Conservation (phyloP, 192 early-diverging fungal genomes). For the Coemansia sp. region DNA sequence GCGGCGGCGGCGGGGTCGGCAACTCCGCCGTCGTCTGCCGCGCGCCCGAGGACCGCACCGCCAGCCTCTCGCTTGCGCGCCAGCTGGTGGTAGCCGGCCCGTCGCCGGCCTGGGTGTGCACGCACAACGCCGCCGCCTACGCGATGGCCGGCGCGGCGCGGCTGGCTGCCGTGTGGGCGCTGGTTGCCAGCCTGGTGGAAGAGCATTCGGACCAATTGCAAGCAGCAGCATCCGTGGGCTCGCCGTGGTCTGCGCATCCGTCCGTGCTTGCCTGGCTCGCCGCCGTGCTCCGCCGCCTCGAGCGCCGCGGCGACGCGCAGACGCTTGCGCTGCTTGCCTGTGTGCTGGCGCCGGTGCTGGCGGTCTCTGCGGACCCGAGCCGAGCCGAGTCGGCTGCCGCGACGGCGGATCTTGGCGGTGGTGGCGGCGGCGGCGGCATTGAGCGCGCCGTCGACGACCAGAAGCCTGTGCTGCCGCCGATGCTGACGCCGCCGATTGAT, state of each 20-base stretch:
- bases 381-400: not conserved
- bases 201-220: too few relatives aligned
- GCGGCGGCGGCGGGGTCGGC: slow-evolving; percentile 27
- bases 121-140: slow-evolving; percentile 35
- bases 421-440: slow-evolving; percentile 1
- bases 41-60: slow-evolving; percentile 25
- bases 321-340: slow-evolving; percentile 51
- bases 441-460: not conserved
- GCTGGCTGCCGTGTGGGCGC: slow-evolving; percentile 41
- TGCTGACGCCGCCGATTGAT: slow-evolving; percentile 26
- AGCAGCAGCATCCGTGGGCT: not conserved
- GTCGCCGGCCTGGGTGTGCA: slow-evolving; percentile 25
- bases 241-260: slow-evolving; percentile 22
- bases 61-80: slow-evolving; percentile 28
- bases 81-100: slow-evolving; percentile 37
- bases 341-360: slow-evolving; percentile 24
- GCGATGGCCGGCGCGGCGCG: slow-evolving; percentile 8
- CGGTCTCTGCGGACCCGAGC: not conserved
- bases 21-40: slow-evolving; percentile 25
- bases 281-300: slow-evolving; percentile 30
- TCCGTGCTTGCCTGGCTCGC: slow-evolving; percentile 39
- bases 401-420: not conserved
- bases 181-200: slow-evolving; percentile 24
- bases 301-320: slow-evolving; percentile 49
- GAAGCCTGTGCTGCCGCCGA: not conserved